Conservation (phyloP, 768 basidiomycete species). For the Naganishia randhawae region DNA sequence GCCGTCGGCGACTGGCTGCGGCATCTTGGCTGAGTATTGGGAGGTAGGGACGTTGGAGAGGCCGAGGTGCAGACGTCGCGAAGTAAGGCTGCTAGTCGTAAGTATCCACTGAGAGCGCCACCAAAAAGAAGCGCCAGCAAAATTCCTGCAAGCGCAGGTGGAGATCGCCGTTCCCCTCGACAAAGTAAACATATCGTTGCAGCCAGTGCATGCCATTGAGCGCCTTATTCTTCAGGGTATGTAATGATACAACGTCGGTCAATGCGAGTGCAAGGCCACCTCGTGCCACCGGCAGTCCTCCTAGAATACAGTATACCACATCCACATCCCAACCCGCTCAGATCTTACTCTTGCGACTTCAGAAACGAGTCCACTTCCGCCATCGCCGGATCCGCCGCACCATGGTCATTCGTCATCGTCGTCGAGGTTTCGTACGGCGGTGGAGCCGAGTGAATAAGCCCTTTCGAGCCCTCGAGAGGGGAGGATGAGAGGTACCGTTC, state of each 20-base stretch:
- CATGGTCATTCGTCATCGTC: too few relatives aligned
- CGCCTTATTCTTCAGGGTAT: too few relatives aligned
- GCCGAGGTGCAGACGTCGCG: too few relatives aligned
- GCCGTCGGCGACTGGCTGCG: neutral
- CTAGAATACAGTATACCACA: neutral
- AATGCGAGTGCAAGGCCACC: neutral
- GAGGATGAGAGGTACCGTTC: constrained; percentile 17
- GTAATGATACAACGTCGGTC: neutral
- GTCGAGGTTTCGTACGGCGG: constrained; percentile 3
- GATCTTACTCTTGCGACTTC: neutral
- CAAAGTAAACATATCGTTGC: constrained; percentile 22
- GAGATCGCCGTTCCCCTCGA: constrained; percentile 16
- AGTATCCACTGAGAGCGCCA: neutral
- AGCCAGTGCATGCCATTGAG: too few relatives aligned
- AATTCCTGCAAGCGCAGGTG: constrained; percentile 4
- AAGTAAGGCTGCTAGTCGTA: too few relatives aligned
- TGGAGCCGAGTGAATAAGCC: neutral
- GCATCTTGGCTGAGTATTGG: constrained; percentile 18
- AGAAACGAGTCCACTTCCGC: constrained; percentile 7
- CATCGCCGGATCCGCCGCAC: neutral
- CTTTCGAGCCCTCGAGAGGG: neutral
- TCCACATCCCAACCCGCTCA: neutral
- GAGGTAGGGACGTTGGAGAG: too few relatives aligned
- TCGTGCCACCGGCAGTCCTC: neutral
- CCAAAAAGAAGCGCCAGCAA: constrained; percentile 20